A percentile compares a stretch with the other conserved stretches of the same genome.
Evolutionary conservation across 352 stramenopile genomes (phyloP).

Genomic region (Globisporangium abappressorium): DNA sequence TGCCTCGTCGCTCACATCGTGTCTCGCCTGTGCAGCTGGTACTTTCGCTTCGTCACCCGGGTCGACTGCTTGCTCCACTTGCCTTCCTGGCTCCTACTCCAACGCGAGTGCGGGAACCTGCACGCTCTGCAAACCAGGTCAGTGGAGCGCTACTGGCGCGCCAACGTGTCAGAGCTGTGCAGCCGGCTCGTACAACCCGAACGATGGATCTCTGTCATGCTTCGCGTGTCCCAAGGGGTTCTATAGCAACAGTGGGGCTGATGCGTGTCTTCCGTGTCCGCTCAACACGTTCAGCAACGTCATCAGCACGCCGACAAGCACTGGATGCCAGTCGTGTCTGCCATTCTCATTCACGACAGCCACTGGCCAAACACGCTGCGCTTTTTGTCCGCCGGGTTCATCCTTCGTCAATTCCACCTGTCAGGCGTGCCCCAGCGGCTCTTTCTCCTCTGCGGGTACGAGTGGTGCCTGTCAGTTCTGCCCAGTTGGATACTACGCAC

Average conservation of each 20-base stretch:
- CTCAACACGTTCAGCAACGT: slow-evolving; percentile 41
- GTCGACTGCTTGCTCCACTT: slow-evolving; percentile 20
- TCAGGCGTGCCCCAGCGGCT: slow-evolving; percentile 33
- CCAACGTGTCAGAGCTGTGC: slow-evolving; percentile 37
- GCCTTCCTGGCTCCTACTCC: slow-evolving; percentile 38
- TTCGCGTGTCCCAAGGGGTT: slow-evolving; percentile 56
- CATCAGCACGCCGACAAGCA: slow-evolving; percentile 18
- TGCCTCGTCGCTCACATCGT: slow-evolving; percentile 28
- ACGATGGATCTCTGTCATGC: slow-evolving; percentile 33
- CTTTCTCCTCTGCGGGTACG: slow-evolving; percentile 27
- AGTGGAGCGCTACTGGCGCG: slow-evolving; percentile 38
- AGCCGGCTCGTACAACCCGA: slow-evolving; percentile 45
- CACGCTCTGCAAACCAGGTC: slow-evolving; percentile 33
- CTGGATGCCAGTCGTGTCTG: slow-evolving; percentile 34
- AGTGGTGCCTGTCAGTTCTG: slow-evolving; percentile 43
- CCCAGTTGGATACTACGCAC: slow-evolving; percentile 36
- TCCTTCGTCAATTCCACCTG: slow-evolving; percentile 25
- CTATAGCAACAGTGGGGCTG: slow-evolving; percentile 41
- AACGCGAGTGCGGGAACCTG: slow-evolving; percentile 37
- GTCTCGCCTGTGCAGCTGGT: slow-evolving; percentile 26
- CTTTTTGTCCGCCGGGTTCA: slow-evolving; percentile 28
- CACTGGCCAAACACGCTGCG: slow-evolving; percentile 30
- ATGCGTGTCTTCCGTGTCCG: slow-evolving; percentile 40
- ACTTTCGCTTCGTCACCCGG: slow-evolving; percentile 25
- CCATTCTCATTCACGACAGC: slow-evolving; percentile 32